Base-by-base conservation (phyloP, 2,329 filamentous ascomycete genomes). In the Cyphellophora attinorum region DNA sequence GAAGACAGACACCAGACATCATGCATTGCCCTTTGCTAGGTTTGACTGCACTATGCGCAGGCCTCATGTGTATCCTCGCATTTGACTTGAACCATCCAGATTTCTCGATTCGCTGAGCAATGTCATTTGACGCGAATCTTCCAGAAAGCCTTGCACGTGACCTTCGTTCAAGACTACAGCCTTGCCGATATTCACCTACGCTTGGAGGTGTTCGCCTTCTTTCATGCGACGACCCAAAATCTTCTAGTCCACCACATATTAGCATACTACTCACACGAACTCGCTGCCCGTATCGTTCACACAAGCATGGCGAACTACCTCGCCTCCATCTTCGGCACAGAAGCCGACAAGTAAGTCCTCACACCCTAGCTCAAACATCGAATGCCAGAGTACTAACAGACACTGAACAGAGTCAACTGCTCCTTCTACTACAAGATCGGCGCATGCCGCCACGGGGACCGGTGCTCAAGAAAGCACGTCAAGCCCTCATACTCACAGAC, bases 361-460 rank as follows among this genome's bases (percentile, higher is more conserved):
- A n/a, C n/a, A n/a, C n/a, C 18, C n/a, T 14, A 12, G 21, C 11
- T 32, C 21, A 19, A 35, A 17, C 14, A 14, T 29, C 29, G 19
- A 35, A 21, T 28, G 30, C 46, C 45, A 42, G 48, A 44, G 46
- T 36, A 48, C 39, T 21, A 31, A 27, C 29, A 27, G 27, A 17
- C 21, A 32, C 19, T 27, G 34, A 51, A n/a, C 21, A 25, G 21
- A 53, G 88, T 95, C 70, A 95, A 96, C 75, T 95, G 91, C 76
- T 91, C 83, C 38, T 98, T 98, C 76, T 98, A 98, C 78, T 88
- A 95, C 82, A 98, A 98, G 71, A 98, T 98, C 62, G 91, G 91
- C 59, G 91, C 91, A 35, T 98, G 91, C 71, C 81, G 91, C 44
- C 91, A 98, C 72, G 91, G 91, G 58, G 91, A 98, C 67, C 85